These are phyloP conservation scores for Arachnomyces sp. DNA, from an alignment of 2,329 filamentous ascomycete genomes.

Conservation along the genomic window DNA sequence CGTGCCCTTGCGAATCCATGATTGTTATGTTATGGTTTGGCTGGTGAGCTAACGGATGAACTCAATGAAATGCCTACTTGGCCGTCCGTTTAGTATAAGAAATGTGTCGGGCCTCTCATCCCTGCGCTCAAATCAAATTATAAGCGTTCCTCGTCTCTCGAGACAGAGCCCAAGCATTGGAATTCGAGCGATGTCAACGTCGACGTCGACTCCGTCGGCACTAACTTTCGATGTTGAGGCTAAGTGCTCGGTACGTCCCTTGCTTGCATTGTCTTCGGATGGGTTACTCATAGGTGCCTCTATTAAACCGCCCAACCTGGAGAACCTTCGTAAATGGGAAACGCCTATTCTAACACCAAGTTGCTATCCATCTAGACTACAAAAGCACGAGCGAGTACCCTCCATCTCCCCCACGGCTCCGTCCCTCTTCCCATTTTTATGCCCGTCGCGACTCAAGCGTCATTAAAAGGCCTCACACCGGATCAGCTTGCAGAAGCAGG, in stretches of 20 bases:
- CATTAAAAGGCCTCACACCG: slow-evolving; percentile 86
- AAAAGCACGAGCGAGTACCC: slow-evolving; percentile 78
- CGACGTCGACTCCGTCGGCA: slow-evolving; percentile 45
- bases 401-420: slow-evolving; percentile 83
- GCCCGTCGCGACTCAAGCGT: slow-evolving; percentile 95
- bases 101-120: too few species aligned
- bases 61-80: slow-evolving; percentile 15
- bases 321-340: background rate
- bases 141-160: slow-evolving; percentile 2
- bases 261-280: slow-evolving; percentile 1
- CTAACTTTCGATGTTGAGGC: slow-evolving; percentile 71
- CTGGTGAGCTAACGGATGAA: too few species aligned
- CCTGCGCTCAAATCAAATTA: too few species aligned
- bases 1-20: too few species aligned
- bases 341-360: slow-evolving; percentile 4
- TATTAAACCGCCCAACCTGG: background rate
- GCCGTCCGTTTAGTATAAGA: background rate
- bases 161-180: slow-evolving; percentile 2
- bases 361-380: slow-evolving; percentile 59
- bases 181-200: slow-evolving; percentile 6
- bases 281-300: slow-evolving; percentile 7
- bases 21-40: too few species aligned
- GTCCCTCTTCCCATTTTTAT: slow-evolving; percentile 93
- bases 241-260: slow-evolving; percentile 63
- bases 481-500: slow-evolving; percentile 83